These are phyloP conservation scores for Dothidotthia symphoricarpi DNA, from an alignment of 2,329 filamentous ascomycete genomes.

Conservation along the genomic window DNA sequence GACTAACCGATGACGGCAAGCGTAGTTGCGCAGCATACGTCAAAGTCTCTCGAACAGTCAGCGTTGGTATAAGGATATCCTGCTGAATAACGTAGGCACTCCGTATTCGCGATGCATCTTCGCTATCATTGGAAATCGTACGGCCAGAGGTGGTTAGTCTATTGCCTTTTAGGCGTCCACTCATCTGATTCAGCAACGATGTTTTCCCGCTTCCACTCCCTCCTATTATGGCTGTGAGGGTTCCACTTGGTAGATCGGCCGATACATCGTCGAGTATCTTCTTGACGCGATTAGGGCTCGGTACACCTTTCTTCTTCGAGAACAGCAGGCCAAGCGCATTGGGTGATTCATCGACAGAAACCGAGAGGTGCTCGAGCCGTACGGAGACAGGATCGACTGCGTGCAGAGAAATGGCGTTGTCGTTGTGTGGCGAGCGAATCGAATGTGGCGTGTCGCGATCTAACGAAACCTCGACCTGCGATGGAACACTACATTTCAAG, in stretches of 20 bases:
- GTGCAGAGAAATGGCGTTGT: slow-evolving; percentile 39
- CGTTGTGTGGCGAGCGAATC: slow-evolving; percentile 22
- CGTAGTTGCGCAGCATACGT: slow-evolving; percentile 70
- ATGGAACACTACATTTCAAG: slow-evolving; percentile 1
- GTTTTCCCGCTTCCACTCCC: slow-evolving; percentile 70
- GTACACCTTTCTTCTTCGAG: slow-evolving; percentile 26
- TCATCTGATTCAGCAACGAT: slow-evolving; percentile 63
- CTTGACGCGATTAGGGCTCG: slow-evolving; percentile 38
- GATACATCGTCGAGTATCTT: slow-evolving; percentile 62
- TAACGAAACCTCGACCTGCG: not conserved
- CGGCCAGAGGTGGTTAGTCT: slow-evolving; percentile 53
- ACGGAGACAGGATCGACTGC: slow-evolving; percentile 59
- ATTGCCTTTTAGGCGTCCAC: slow-evolving; percentile 63
- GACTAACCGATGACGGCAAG: slow-evolving; percentile 61
- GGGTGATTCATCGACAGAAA: slow-evolving; percentile 60
- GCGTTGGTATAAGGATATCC: slow-evolving; percentile 68
- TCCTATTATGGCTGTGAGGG: slow-evolving; percentile 72
- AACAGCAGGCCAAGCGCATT: slow-evolving; percentile 24
- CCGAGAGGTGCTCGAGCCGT: slow-evolving; percentile 54
- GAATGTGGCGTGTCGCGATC: slow-evolving; percentile 10
- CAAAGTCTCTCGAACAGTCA: slow-evolving; percentile 74
- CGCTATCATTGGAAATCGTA: slow-evolving; percentile 61
- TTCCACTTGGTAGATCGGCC: slow-evolving; percentile 63
- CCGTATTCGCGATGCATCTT: slow-evolving; percentile 52
- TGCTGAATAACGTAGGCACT: slow-evolving; percentile 75